These are phyloP conservation scores for Stagonosporopsis cucurbitacearum DNA, from an alignment of 2,329 filamentous ascomycete species.

Conservation along the genomic window DNA sequence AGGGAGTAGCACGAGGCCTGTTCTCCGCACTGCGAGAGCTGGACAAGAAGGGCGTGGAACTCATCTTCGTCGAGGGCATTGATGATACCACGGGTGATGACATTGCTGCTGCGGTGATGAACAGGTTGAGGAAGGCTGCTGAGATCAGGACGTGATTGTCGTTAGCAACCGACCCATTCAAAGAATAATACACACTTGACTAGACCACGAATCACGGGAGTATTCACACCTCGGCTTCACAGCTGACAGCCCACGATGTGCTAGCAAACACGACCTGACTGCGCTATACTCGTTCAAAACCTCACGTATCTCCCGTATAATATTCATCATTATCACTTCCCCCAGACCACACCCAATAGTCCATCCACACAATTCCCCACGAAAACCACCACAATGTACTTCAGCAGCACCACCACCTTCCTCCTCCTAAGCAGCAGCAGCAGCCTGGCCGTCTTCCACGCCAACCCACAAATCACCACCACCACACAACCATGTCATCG, in stretches of 20 bases:
- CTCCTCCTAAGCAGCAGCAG: background rate
- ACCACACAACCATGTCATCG: background rate
- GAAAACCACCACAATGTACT: background rate
- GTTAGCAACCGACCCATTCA: background rate
- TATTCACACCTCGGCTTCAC: background rate
- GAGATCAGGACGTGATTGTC: slow-evolving; percentile 27
- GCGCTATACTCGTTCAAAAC: background rate
- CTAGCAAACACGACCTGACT: background rate
- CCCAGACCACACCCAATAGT: background rate
- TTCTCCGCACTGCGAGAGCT: slow-evolving; percentile 88
- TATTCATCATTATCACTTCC: too few species aligned
- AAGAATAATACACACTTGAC: background rate
- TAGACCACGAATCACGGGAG: background rate
- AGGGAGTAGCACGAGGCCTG: slow-evolving; percentile 80
- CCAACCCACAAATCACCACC: background rate
- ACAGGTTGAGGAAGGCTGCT: slow-evolving; percentile 58
- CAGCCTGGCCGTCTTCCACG: background rate
- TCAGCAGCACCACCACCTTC: background rate
- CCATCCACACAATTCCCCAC: background rate
- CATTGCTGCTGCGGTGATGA: slow-evolving; percentile 74
- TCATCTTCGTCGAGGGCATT: slow-evolving; percentile 92
- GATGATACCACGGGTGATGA: slow-evolving; percentile 71
- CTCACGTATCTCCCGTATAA: background rate
- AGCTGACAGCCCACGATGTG: background rate
- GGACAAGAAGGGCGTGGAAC: slow-evolving; percentile 77